Evolutionary conservation across 1,284 basidiomycete genomes (phyloP), one percentile per base, ranked within the genome.

Genomic region (Trichosporon coremiiforme): DNA sequence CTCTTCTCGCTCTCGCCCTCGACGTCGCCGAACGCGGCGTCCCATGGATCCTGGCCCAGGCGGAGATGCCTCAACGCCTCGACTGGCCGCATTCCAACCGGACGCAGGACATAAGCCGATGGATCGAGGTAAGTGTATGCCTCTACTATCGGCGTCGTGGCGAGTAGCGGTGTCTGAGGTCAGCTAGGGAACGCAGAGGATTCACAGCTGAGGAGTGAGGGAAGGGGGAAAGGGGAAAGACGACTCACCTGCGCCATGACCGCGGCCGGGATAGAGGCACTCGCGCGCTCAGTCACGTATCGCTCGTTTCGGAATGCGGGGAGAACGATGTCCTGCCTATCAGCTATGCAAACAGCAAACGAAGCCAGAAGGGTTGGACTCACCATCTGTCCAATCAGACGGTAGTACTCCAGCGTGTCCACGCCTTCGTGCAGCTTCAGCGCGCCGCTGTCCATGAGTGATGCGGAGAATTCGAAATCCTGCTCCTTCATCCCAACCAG

Each of bases 341-440:
- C 25, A 29, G 22, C 53, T 45, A 15, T 25, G 25, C 25, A 25
- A 25, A 25, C 25, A 25, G 25, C 25, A 25, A 25, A 25, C 25
- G 25, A 25, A 25, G 25, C 25, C 25, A 25, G 25, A 25, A 25
- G 25, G 25, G 25, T 25, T 15, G 17, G 15, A 62, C 57, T 5
- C 31, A 62, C 57, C 57, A 33, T 62, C 17, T 62, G 29, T 13
- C 57, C 31, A 10, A 62, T 35, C 5, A 62, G 57, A 29, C 57
- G 57, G 57, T 62, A 62, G 57, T 62, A 62, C 29, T 33, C 57
- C 15, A 62, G 57, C 57, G 31, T 33, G 31, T n/a, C n/a, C 12
- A 33, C 57, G 17, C 29, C 57, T 10, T 31, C 29, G 57, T 62
- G 57, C 29, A 33, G 6, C 29, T 33, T n/a, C 3, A 62, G 29